A percentile compares a stretch with the other conserved stretches of the same genome.
phyloP scores from a whole-genome alignment of 2,329 filamentous ascomycete species.

The Periconia digitata region DNA sequence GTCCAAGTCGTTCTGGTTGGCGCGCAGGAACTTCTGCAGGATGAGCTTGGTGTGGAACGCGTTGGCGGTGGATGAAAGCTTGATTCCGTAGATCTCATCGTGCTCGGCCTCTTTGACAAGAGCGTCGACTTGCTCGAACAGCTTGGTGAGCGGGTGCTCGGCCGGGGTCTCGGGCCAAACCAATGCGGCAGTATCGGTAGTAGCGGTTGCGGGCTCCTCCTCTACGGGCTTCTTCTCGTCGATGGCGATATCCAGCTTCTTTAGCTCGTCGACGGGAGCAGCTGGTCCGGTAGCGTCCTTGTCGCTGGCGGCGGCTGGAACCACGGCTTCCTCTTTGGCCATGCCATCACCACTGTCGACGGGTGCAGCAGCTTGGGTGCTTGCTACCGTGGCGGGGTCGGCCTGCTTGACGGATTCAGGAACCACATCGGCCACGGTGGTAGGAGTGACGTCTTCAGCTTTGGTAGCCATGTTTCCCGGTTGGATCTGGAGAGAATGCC shows the following conservation, averaged over 20 bases:
- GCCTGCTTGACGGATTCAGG: constrained; percentile 16
- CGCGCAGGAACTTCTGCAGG: constrained; percentile 90
- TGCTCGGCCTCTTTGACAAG: constrained; percentile 63
- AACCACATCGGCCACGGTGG: constrained; percentile 14
- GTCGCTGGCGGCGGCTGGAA: constrained; percentile 4
- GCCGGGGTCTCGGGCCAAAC: constrained; percentile 40
- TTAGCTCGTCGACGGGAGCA: constrained; percentile 20
- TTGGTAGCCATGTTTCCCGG: constrained; percentile 20
- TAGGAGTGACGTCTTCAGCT: constrained; percentile 15
- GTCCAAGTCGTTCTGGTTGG: constrained; percentile 75
- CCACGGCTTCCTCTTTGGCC: constrained; percentile 1
- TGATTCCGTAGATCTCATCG: constrained; percentile 84
- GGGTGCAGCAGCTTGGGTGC: constrained; percentile 1
- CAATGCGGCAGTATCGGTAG: constrained; percentile 10
- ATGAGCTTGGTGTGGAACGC: constrained; percentile 75
- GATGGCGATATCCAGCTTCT: constrained; percentile 10
- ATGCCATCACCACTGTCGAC: constrained; percentile 11
- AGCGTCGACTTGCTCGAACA: constrained; percentile 60
- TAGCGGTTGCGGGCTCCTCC: constrained; percentile 13
- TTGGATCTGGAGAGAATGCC: not conserved
- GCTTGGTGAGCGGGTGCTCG: constrained; percentile 52
- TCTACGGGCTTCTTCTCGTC: constrained; percentile 5
- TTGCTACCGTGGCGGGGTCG: constrained; percentile 11
- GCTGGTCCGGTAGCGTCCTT: constrained; percentile 11
- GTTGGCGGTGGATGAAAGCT: constrained; percentile 56